Percentiles rank a stretch among this genome's conserved stretches.
Conservation (phyloP, 1,284 basidiomycete genomes). For the Dichomitus squalens region DNA sequence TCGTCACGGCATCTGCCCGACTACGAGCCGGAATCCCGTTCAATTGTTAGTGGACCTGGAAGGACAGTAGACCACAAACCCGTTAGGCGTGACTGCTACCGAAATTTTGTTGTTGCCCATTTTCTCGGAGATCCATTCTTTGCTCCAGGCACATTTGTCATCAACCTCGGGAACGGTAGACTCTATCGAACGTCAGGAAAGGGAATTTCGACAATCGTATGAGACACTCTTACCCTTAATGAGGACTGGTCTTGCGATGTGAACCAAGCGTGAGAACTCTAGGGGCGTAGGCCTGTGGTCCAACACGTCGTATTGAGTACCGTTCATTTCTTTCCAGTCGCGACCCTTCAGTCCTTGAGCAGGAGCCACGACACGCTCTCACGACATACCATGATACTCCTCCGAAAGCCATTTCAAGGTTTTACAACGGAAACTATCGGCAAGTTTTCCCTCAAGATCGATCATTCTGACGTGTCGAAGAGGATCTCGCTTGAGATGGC, state of each 20-base stretch:
- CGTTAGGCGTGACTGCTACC: conserved; percentile 83
- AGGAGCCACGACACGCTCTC: no score
- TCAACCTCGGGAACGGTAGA: conserved; percentile 44
- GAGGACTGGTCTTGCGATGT: conserved; percentile 77
- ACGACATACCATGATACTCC: conserved; percentile 53
- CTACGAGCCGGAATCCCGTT: conserved; percentile 38
- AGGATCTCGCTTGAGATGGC: not conserved
- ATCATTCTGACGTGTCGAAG: not conserved
- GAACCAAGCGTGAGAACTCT: conserved; percentile 74
- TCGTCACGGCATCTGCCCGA: conserved; percentile 77
- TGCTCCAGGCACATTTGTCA: conserved; percentile 55
- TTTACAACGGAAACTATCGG: not conserved
- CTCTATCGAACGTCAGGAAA: conserved; percentile 13
- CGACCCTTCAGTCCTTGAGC: not conserved
- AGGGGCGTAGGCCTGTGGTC: conserved; percentile 64
- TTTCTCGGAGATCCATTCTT: conserved; percentile 58
- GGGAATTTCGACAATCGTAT: not conserved
- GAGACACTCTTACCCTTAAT: conserved; percentile 58
- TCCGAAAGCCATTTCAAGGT: conserved; percentile 48
- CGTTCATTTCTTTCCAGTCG: conserved; percentile 61
- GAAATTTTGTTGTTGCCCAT: conserved; percentile 63
- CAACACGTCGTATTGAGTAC: conserved; percentile 54
- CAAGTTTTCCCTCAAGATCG: conserved; percentile 1
- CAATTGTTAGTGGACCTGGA: not conserved
- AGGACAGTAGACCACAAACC: conserved; percentile 48